Evolutionary conservation across 2,329 filamentous ascomycete genomes (phyloP), one percentile per base, ranked within the genome.

Genomic region (Aspergillus alliaceus): DNA sequence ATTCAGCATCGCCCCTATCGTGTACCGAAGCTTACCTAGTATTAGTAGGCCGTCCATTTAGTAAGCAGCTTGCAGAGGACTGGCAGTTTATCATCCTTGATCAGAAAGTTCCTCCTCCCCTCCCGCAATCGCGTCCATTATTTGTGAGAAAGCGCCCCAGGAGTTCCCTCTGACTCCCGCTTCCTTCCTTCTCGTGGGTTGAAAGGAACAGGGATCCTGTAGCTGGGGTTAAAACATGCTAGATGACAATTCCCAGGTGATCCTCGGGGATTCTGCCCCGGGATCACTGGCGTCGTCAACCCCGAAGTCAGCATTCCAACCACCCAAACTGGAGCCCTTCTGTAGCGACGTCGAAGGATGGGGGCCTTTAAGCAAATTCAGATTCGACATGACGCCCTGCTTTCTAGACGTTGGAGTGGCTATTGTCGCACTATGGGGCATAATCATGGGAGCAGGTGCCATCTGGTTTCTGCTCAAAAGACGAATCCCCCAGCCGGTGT

Each of bases 341-440:
- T 98, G 93, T 78, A 86, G 89, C 73, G 95, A 96, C 76, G 80
- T 82, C 54, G 93, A 98, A 77, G 96, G 95, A 69, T 99, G 95
- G 95, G 96, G 96, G 1, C 95, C 95, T 22, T 72, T 99, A 72
- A 97, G 92, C 76, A 87, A 88, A 34, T 82, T 87, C 64, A 84
- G 93, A 73, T 97, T 91, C 76, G 95, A 99, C 78, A 92, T 99
- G 69, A 98, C 95, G 15, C 93, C 95, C 39, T 99, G 95, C 80
- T 99, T 99, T 72, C 87, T 98, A 68, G 96, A 99, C 73, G 85
- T 96, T 22, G 93, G 91, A 86, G 85, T 98, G 58, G 86, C 90
- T 32, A 78, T 83, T 1, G 90, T 96, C 27, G 90, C 91, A 8
- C 82, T 82, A 14, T 96, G 89, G 78, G 93, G 93, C 15, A 80